These are phyloP conservation scores for Tritrichomonas musculus DNA, from an alignment of 208 protist genomes.

Conservation along the genomic window DNA sequence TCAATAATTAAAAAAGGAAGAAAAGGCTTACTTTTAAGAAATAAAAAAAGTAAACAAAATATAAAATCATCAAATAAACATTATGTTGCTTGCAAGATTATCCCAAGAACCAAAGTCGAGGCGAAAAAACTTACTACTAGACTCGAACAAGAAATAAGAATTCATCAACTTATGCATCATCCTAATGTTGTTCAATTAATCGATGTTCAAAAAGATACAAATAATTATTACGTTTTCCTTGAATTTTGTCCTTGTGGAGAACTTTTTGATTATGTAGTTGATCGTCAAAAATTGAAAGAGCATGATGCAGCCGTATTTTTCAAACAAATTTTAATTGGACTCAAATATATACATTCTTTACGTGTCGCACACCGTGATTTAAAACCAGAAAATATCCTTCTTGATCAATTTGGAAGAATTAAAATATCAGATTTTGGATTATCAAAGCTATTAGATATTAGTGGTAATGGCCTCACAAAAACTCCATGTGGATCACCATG, in stretches of 20 bases:
- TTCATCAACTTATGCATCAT: no score
- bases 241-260: constrained; percentile 25
- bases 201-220: not conserved
- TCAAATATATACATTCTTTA: not conserved
- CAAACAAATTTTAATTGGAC: not conserved
- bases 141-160: not conserved
- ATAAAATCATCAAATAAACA: not conserved
- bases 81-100: not conserved
- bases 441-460: not conserved
- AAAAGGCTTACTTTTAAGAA: no score
- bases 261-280: not conserved
- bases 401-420: not conserved
- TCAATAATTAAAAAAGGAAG: no score
- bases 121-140: not conserved
- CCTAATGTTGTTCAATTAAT: not conserved
- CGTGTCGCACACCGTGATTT: not conserved
- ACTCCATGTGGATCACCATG: not conserved
- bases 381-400: constrained; percentile 25
- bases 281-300: not conserved
- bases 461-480: not conserved
- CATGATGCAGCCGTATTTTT: not conserved
- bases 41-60: no score
- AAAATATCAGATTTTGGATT: not conserved
- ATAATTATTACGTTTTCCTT: not conserved
- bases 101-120: not conserved